Evolutionary conservation across 768 basidiomycete genomes (phyloP), one percentile per base, ranked within the genome.

Genomic region (Phlegmacium glaucopus): DNA sequence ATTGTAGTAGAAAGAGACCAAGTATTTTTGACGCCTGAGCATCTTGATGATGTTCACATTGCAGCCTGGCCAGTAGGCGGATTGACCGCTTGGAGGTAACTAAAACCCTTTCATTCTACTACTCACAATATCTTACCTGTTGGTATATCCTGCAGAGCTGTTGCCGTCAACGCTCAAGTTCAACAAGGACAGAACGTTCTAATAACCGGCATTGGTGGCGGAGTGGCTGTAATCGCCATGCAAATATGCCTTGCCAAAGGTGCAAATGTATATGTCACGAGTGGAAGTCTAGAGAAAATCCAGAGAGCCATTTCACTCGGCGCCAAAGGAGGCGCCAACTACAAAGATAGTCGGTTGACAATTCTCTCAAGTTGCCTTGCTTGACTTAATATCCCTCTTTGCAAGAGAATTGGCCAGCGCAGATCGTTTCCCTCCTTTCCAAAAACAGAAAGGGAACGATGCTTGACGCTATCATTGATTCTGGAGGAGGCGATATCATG

Each of bases 81-180:
- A 3, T 61, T 92, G 15, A 94, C 91, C 12, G 87, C 91, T 2
- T 94, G 88, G 85, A 81, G 90, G 90, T 90, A n/a, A n/a, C n/a
- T n/a, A n/a, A n/a, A n/a, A n/a, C 9, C 61, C 8, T 13, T 26
- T 29, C 13, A 29, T 27, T 36, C 22, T 13, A 12, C 13, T 28
- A 42, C 27, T n/a, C 39, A 39, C 2, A 25, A 11, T 28, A 27
- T 47, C 27, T 30, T 50, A 5, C 13, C n/a, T n/a, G n/a, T 25
- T 11, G 37, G 9, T 26, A 29, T 28, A 46, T 18, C 11, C 13
- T 22, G 47, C 28, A 90, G 89, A 60, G 87, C 85, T 1, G 70
- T 76, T 3, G 67, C 82, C 13, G 74, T 90, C 17, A 82, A 90
- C 52, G 90, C 79, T 0, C 62, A 72, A 4, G 82, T 90, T 11